Evolutionary conservation across 106 monocot genomes (phyloP), one percentile per base, ranked within the genome.

Genomic region (Hemerocallis citrina): DNA sequence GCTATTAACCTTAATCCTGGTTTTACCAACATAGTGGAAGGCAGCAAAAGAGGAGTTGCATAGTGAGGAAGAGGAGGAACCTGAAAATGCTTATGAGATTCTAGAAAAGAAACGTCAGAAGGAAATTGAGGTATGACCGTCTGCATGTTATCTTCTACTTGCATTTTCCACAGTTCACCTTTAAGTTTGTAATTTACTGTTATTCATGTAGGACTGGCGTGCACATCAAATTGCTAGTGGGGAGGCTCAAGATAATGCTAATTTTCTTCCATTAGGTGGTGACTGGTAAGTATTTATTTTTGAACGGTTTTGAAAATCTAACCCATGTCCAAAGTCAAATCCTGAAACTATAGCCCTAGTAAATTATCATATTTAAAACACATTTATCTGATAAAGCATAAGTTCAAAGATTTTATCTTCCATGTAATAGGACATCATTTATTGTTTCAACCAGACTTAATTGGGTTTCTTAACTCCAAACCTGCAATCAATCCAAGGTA

Each of bases 41-140:
- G 98, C 98, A 49, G 98, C 92, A 54, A 92, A 91, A 68, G 98
- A 98, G 61, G 91, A 92, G 59, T 64, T 98, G 37, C 92, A 88
- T 58, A 75, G 71, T 12, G 82, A 89, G 44, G 85, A 83, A 34
- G 89, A 83, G 34, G 89, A 88, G 24, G 89, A 92, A 73, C 82
- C 92, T 56, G 85, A 87, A 62, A 47, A 73, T 74, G 70, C 79
- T 57, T 75, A 75, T 66, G 98, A 92, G 35, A 40, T 67, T 12
- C 58, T 92, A 55, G 88, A 98, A 63, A 98, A 68, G 72, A 98
- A 98, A 68, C 81, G 82, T 2, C 78, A 85, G 55, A 88, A 82
- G 64, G 98, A 88, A 75, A 88, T 98, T 64, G 92, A 98, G 79
- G 98, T 98, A 70, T 14, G 27, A 22, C 17, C 9, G 6, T 25